phyloP scores from a whole-genome alignment of 495 filamentous ascomycete genomes.

The Thozetella sp. region DNA sequence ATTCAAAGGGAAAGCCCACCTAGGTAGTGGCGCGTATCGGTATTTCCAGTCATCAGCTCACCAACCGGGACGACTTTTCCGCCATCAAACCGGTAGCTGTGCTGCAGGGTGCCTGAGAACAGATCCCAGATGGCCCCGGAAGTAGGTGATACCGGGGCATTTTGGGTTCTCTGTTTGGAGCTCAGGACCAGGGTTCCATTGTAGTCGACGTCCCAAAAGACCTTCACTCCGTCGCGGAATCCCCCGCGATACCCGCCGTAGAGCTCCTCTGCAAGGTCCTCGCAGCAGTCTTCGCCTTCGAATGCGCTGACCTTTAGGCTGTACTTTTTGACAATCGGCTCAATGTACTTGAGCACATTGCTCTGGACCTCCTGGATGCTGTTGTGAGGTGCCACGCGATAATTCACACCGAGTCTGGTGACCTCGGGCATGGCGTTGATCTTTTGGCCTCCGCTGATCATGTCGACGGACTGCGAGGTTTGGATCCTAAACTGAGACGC shows the following conservation, averaged over 20 bases:
- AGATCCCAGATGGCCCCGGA: conserved; percentile 41
- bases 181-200: conserved; percentile 50
- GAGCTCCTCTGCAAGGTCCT: conserved; percentile 35
- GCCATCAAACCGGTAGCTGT: conserved; percentile 53
- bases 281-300: conserved; percentile 30
- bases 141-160: conserved; percentile 61
- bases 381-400: conserved; percentile 65
- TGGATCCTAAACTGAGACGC: conserved; percentile 64
- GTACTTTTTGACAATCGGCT: conserved; percentile 53
- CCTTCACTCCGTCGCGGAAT: conserved; percentile 34
- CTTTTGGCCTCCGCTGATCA: conserved; percentile 52
- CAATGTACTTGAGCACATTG: conserved; percentile 50
- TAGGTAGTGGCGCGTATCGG: conserved; percentile 56
- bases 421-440: conserved; percentile 69
- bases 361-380: conserved; percentile 46
- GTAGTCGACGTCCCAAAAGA: conserved; percentile 55
- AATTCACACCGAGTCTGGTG: conserved; percentile 60
- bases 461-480: conserved; percentile 53
- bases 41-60: conserved; percentile 72
- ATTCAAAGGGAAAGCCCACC: conserved; percentile 54
- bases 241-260: conserved; percentile 35
- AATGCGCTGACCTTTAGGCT: conserved; percentile 53
- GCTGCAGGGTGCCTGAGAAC: conserved; percentile 62
- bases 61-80: conserved; percentile 62
- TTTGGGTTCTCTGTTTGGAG: conserved; percentile 39